phyloP scores from a whole-genome alignment of 108 stramenopile genomes.

The Cylindrotheca closterium region DNA sequence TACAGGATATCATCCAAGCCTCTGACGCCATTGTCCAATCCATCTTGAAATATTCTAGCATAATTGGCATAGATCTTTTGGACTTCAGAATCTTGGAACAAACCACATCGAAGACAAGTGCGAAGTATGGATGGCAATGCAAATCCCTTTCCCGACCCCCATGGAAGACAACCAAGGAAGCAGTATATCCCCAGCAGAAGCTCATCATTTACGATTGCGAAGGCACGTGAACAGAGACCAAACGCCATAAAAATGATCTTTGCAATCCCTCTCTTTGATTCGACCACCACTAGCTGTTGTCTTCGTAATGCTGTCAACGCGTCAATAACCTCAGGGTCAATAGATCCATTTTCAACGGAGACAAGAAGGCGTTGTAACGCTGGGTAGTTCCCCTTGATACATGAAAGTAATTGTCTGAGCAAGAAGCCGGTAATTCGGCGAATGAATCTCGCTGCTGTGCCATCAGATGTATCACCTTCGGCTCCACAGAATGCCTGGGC shows the following conservation, averaged over 20 bases:
- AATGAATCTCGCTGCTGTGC: constrained; percentile 7
- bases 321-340: constrained; percentile 29
- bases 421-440: constrained; percentile 35
- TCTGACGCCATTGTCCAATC: constrained; percentile 15
- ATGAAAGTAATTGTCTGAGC: constrained; percentile 32
- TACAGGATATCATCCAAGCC: constrained; percentile 40
- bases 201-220: constrained; percentile 38
- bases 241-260: constrained; percentile 48
- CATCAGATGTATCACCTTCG: constrained; percentile 1
- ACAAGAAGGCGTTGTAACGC: constrained; percentile 30
- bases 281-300: constrained; percentile 15
- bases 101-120: constrained; percentile 20
- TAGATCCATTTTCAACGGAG: constrained; percentile 33
- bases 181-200: constrained; percentile 37
- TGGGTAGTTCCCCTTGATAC: constrained; percentile 25
- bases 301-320: constrained; percentile 22
- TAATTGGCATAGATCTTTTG: constrained; percentile 26
- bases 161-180: constrained; percentile 53
- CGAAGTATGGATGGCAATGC: constrained; percentile 39
- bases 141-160: constrained; percentile 68
- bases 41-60: constrained; percentile 30
- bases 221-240: constrained; percentile 38
- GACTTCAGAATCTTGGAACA: constrained; percentile 35
- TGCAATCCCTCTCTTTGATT: constrained; percentile 25
- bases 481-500: constrained; percentile 29